These are phyloP conservation scores for Fistulina hepatica DNA, from an alignment of 1,284 basidiomycete species.

Conservation along the genomic window DNA sequence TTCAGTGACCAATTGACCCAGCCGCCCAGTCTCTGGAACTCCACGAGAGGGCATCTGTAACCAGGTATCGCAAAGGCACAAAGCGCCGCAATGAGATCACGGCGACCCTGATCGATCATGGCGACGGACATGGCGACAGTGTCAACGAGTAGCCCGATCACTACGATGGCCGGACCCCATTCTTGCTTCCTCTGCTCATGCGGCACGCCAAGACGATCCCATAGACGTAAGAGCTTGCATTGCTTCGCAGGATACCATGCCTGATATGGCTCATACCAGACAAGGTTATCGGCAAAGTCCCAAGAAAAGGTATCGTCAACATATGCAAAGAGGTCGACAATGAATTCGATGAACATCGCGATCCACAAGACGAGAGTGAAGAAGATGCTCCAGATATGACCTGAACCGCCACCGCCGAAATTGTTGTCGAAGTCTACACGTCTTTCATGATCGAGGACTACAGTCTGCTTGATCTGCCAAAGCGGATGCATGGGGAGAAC, in stretches of 20 bases:
- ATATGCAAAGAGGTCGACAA: slow-evolving; percentile 17
- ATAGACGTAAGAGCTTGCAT: slow-evolving; percentile 18
- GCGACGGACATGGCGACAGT: slow-evolving; percentile 18
- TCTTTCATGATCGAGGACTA: too few species aligned
- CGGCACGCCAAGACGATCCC: slow-evolving; percentile 24
- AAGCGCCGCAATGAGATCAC: too few species aligned
- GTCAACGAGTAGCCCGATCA: slow-evolving; percentile 26
- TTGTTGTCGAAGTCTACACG: slow-evolving; percentile 16
- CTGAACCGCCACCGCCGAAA: slow-evolving; percentile 17
- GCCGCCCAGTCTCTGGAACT: slow-evolving; percentile 19
- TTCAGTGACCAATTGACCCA: slow-evolving; percentile 26
- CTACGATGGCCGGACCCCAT: slow-evolving; percentile 15
- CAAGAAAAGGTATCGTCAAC: slow-evolving; percentile 22
- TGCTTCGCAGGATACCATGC: slow-evolving; percentile 19
- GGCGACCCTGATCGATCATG: too few species aligned
- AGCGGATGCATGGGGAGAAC: too few species aligned
- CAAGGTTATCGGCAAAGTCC: slow-evolving; percentile 9
- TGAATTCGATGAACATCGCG: slow-evolving; percentile 12
- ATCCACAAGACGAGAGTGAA: slow-evolving; percentile 19
- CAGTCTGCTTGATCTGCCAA: too few species aligned
- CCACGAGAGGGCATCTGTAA: slow-evolving; percentile 10
- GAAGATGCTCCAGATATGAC: slow-evolving; percentile 15
- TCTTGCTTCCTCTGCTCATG: slow-evolving; percentile 25
- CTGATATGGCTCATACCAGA: slow-evolving; percentile 21
- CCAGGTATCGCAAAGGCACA: too few species aligned